Evolutionary conservation across 1,284 basidiomycete genomes (phyloP).

Genomic region (Bjerkandera adusta): DNA sequence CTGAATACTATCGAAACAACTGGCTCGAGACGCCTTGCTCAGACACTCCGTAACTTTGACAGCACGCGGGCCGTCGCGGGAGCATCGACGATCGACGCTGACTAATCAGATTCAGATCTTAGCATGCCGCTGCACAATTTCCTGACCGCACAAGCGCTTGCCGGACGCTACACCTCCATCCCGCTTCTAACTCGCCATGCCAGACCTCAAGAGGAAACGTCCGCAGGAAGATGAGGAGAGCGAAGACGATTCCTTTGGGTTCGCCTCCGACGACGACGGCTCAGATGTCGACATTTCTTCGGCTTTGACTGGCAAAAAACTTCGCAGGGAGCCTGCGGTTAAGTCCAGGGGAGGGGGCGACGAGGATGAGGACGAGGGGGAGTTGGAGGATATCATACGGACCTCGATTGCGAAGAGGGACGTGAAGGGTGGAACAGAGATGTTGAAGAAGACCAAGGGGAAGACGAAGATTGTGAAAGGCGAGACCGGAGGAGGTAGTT

Average conservation of each 20-base stretch:
- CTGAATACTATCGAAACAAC: too few species aligned
- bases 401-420: conserved; percentile 65
- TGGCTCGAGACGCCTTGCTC: too few species aligned
- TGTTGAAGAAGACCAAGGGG: conserved; percentile 69
- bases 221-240: neutral
- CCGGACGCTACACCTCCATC: neutral
- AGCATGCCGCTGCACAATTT: neutral
- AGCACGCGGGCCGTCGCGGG: too few species aligned
- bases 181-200: conserved; percentile 1
- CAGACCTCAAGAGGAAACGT: conserved; percentile 13
- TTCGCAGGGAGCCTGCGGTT: neutral
- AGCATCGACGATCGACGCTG: too few species aligned
- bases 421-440: conserved; percentile 64
- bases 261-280: conserved; percentile 4
- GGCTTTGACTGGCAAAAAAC: conserved; percentile 16
- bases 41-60: too few species aligned
- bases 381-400: conserved; percentile 58
- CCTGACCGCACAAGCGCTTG: neutral
- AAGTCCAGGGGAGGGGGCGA: conserved; percentile 18
- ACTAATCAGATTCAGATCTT: conserved; percentile 1
- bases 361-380: conserved; percentile 48
- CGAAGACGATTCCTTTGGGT: conserved; percentile 4
- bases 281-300: conserved; percentile 18
- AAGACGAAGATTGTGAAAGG: conserved; percentile 65
- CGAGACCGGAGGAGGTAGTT: conserved; percentile 80